Base-by-base conservation (phyloP, 768 basidiomycete species). In the Russula sp. region DNA sequence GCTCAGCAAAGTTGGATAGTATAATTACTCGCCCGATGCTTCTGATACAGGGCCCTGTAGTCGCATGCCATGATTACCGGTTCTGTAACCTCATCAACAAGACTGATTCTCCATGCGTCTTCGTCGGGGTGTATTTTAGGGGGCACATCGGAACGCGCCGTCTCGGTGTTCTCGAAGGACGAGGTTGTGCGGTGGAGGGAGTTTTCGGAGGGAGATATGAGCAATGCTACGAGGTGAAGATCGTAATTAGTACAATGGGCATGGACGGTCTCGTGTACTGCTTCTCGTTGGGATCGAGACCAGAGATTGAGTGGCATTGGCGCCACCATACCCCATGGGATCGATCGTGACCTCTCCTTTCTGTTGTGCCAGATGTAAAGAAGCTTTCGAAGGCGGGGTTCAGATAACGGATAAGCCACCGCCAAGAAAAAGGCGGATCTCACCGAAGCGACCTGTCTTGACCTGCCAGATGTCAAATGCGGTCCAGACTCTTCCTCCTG, bases 361-460 rank as follows among this genome's bases (percentile, higher is more conserved):
- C 68, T 67, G 59, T 70, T 70, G 63, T 76, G 75, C 75, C 74
- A 76, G 26, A 68, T 69, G 64, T 75, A 74, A 13, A 74, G 71
- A 50, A 76, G 72, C 74, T 74, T 63, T 34, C 4, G 20, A 22
- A 0, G 1, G 22, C 24, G 51, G 42, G 16, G 36, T n/a, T n/a
- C n/a, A 3, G 50, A 52, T 40, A 38, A 32, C n/a, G 50, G 65
- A 61, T 59, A 36, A 59, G 51, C 28, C 36, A n/a, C 2, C 53
- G 56, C 54, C 32, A 46, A 34, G 62, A 52, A 24, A 53, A 52
- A 50, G 18, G 36, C 20, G 10, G 54, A 61, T 48, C 73, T 72
- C 62, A 72, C 74, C 57, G 72, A 73, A 30, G 69, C 69, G 32
- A 73, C 71, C 22, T 69, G 62, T 46, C 54, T 61, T 30, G 60